Evolutionary conservation across 2,329 filamentous ascomycete genomes (phyloP).

Genomic region (Didymella arachidicola): DNA sequence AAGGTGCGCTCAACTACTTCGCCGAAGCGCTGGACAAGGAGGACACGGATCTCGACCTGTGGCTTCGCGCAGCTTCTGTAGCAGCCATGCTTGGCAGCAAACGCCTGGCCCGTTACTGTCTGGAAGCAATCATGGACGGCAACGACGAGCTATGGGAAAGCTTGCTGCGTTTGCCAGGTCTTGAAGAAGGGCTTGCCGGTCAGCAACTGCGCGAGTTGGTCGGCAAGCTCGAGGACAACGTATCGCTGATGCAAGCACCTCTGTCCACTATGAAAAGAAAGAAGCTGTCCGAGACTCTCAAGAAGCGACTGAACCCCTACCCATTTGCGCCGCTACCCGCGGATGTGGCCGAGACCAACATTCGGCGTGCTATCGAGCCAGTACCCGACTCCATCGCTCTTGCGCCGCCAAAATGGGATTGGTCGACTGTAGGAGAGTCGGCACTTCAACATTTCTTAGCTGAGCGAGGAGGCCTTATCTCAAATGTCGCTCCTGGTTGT

Average conservation of each 20-base stretch:
- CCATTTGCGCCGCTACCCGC: conserved; percentile 50
- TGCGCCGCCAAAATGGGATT: conserved; percentile 52
- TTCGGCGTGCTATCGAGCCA: conserved; percentile 24
- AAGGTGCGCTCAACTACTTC: conserved; percentile 60
- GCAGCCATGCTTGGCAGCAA: conserved; percentile 65
- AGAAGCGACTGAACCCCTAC: conserved; percentile 63
- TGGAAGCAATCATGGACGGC: conserved; percentile 69
- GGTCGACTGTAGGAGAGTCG: conserved; percentile 59
- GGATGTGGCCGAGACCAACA: conserved; percentile 39
- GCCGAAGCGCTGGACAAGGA: conserved; percentile 70
- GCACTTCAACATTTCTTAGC: conserved; percentile 56
- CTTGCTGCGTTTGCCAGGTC: conserved; percentile 63
- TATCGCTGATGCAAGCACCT: conserved; percentile 62
- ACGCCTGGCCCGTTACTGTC: conserved; percentile 66
- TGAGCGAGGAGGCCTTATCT: conserved; percentile 49
- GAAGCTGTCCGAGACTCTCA: conserved; percentile 61
- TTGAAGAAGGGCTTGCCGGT: conserved; percentile 49
- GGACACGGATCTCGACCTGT: conserved; percentile 69
- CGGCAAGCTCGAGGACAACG: conserved; percentile 60
- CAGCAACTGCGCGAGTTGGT: conserved; percentile 55
- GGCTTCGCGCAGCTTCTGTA: conserved; percentile 67
- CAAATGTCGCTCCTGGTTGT: conserved; percentile 46
- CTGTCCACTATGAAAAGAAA: conserved; percentile 59
- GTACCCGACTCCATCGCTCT: conserved; percentile 50
- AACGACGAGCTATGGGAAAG: conserved; percentile 65